A percentile compares a stretch with the other conserved stretches of the same genome.
These are phyloP conservation scores for Trypanosoma vivax DNA, from an alignment of 208 protist species.

Conservation along the genomic window DNA sequence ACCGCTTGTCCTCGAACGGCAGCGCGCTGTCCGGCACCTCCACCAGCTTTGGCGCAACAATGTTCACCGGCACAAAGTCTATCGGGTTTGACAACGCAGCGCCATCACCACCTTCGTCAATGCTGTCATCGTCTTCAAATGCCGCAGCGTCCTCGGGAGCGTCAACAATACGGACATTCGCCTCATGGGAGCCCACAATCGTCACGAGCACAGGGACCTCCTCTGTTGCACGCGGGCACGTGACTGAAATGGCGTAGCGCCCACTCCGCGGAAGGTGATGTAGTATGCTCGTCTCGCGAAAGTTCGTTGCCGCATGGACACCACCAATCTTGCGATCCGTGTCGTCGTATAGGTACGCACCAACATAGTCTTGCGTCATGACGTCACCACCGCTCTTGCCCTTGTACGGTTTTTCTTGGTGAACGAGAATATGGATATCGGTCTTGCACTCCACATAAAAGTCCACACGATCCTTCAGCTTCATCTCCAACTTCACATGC, in stretches of 20 bases:
- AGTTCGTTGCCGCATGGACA: constrained; percentile 28
- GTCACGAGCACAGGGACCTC: constrained; percentile 16
- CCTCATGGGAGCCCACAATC: constrained; percentile 24
- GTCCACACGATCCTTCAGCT: constrained; percentile 25
- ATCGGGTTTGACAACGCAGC: constrained; percentile 26
- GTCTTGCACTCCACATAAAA: constrained; percentile 21
- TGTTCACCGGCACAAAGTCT: constrained; percentile 45
- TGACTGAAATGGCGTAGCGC: constrained; percentile 27
- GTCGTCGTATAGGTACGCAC: constrained; percentile 29
- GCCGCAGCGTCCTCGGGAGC: constrained; percentile 35
- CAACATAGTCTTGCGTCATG: constrained; percentile 28
- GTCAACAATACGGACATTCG: constrained; percentile 24
- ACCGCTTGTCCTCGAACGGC: constrained; percentile 60
- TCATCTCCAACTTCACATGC: constrained; percentile 13
- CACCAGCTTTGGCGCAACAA: constrained; percentile 24
- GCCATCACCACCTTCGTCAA: constrained; percentile 55
- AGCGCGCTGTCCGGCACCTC: constrained; percentile 52
- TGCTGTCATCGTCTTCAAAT: constrained; percentile 72
- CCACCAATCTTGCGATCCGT: constrained; percentile 27
- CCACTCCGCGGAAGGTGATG: constrained; percentile 22
- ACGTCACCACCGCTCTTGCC: constrained; percentile 25
- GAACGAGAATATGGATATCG: constrained; percentile 26
- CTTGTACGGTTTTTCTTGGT: constrained; percentile 20
- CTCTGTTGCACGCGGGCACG: constrained; percentile 18
- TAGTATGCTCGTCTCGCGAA: constrained; percentile 18